Percentiles rank a stretch among this genome's conserved stretches.
Evolutionary conservation across 1,284 basidiomycete genomes (phyloP).

Genomic region (Apiotrichum veenhuisii): DNA sequence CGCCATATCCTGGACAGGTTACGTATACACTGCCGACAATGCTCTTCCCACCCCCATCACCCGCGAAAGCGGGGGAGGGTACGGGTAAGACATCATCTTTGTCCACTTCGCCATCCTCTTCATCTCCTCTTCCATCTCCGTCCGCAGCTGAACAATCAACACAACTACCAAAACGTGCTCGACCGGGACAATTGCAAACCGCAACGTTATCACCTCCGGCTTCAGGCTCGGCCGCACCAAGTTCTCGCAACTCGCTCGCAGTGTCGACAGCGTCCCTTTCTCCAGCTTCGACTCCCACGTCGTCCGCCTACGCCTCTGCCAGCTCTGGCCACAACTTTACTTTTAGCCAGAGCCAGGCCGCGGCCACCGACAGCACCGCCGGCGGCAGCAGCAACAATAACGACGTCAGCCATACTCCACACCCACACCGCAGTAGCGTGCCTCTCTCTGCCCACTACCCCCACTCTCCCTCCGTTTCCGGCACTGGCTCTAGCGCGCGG

Average conservation of each 20-base stretch:
- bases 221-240: not conserved
- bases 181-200: not conserved
- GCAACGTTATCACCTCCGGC: no score
- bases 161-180: not conserved
- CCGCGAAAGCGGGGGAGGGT: not conserved
- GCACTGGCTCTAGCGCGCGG: not conserved
- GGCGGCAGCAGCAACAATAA: no score
- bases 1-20: no score
- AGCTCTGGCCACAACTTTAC: not conserved
- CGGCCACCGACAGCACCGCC: not conserved
- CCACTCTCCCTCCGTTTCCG: no score
- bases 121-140: not conserved
- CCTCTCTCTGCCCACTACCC: no score
- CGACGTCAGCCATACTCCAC: no score
- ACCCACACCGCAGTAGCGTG: no score
- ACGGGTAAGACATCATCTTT: not conserved
- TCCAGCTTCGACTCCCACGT: not conserved
- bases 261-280: not conserved
- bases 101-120: not conserved
- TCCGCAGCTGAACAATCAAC: not conserved
- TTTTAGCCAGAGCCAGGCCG: not conserved
- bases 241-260: not conserved
- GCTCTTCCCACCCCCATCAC: not conserved
- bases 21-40: not conserved
- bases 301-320: not conserved